A percentile compares a stretch with the other conserved stretches of the same genome.
Conservation (phyloP, 1,139 yeast genomes). For the Geotrichum candidum region DNA sequence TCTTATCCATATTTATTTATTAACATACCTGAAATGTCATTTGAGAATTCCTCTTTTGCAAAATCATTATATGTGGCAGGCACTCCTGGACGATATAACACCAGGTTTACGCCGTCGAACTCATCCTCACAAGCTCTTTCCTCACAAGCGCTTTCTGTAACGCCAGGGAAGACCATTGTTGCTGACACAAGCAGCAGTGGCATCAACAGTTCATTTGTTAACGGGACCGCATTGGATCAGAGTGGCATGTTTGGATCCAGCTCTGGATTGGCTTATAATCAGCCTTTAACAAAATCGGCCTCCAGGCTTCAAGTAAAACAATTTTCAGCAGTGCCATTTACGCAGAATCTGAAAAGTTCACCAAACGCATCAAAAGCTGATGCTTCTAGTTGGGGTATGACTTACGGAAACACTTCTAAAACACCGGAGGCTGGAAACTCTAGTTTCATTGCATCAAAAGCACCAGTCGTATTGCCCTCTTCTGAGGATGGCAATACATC, state of each 20-base stretch:
- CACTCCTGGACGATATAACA: slow-evolving; percentile 14
- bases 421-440: neutral
- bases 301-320: neutral
- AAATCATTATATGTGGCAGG: slow-evolving; percentile 27
- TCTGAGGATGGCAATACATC: neutral
- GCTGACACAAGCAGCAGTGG: neutral
- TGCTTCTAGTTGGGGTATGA: neutral
- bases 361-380: neutral
- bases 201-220: neutral
- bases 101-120: neutral
- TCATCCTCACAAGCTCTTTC: neutral
- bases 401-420: neutral
- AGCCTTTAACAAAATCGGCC: neutral
- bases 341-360: neutral
- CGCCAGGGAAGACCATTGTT: neutral
- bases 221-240: neutral
- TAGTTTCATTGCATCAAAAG: neutral
- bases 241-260: neutral
- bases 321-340: neutral
- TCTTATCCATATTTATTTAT: neutral
- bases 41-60: slow-evolving; percentile 29
- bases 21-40: slow-evolving; percentile 22
- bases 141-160: neutral
- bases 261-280: neutral
- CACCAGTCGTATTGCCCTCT: neutral